Conservation (phyloP, 169 alveolate species). For the Plasmodium adleri region DNA sequence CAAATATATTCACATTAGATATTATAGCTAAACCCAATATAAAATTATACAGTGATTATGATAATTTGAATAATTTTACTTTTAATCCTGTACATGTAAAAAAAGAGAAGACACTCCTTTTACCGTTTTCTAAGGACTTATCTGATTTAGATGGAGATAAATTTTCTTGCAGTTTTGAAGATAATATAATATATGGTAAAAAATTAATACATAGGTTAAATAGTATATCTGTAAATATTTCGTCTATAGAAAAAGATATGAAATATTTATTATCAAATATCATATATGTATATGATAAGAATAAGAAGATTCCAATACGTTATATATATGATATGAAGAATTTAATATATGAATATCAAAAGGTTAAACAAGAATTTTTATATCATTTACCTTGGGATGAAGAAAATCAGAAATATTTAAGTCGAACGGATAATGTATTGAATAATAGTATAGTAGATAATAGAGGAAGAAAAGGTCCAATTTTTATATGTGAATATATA, state of each 20-base stretch:
- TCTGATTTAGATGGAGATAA: constrained; percentile 20
- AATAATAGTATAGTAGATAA: background rate
- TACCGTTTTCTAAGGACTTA: constrained; percentile 42
- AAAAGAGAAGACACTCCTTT: constrained; percentile 23
- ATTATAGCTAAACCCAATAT: constrained; percentile 44
- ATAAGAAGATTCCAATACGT: constrained; percentile 54
- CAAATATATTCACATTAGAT: constrained; percentile 63
- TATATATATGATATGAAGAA: constrained; percentile 51
- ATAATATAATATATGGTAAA: constrained; percentile 46
- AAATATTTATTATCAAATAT: constrained; percentile 41
- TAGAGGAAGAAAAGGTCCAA: constrained; percentile 3
- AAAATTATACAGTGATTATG: constrained; percentile 27
- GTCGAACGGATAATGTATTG: background rate
- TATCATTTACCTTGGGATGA: constrained; percentile 38
- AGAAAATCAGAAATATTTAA: constrained; percentile 11
- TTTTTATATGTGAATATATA: constrained; percentile 56
- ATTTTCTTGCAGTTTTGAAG: constrained; percentile 34
- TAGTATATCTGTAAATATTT: constrained; percentile 54
- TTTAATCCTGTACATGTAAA: constrained; percentile 33
- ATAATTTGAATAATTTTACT: constrained; percentile 21
- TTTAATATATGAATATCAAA: constrained; percentile 52
- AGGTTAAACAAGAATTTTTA: constrained; percentile 39
- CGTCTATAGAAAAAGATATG: constrained; percentile 59
- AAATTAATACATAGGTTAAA: constrained; percentile 37
- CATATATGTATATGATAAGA: constrained; percentile 34